Conservation (phyloP, 2,329 filamentous ascomycete species). For the Penicillium griseofulvum region DNA sequence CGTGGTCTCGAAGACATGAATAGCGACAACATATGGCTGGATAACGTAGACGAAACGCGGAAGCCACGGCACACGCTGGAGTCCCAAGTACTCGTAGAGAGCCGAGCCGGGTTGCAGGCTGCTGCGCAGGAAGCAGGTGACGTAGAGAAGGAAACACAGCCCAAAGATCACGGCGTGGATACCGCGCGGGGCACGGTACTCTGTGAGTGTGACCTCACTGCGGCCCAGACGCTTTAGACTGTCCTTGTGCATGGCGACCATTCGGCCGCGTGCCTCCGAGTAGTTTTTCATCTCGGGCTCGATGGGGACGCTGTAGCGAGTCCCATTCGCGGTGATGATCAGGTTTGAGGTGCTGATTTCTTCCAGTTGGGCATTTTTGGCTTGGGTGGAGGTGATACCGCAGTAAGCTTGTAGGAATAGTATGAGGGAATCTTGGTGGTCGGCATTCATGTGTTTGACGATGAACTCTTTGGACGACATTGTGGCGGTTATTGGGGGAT, state of each 20-base stretch:
- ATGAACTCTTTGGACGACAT: slow-evolving; percentile 57
- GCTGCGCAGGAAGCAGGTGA: slow-evolving; percentile 50
- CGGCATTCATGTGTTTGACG: slow-evolving; percentile 81
- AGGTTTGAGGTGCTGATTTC: slow-evolving; percentile 66
- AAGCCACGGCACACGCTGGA: slow-evolving; percentile 59
- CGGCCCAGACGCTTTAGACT: slow-evolving; percentile 61
- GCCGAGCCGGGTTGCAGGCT: slow-evolving; percentile 54
- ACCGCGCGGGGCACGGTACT: slow-evolving; percentile 51
- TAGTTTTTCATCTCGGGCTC: slow-evolving; percentile 67
- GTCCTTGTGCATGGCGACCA: slow-evolving; percentile 70
- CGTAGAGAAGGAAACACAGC: slow-evolving; percentile 55
- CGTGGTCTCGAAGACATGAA: slow-evolving; percentile 65
- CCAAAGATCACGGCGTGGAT: slow-evolving; percentile 55
- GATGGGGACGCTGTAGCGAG: slow-evolving; percentile 58
- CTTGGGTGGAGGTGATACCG: slow-evolving; percentile 54
- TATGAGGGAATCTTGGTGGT: slow-evolving; percentile 71
- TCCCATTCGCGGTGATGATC: slow-evolving; percentile 55
- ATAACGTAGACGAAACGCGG: slow-evolving; percentile 57
- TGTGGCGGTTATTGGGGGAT: slow-evolving; percentile 7
- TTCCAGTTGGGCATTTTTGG: slow-evolving; percentile 59
- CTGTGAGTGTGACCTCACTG: slow-evolving; percentile 55
- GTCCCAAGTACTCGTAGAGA: slow-evolving; percentile 49
- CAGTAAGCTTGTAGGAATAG: slow-evolving; percentile 75
- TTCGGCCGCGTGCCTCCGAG: slow-evolving; percentile 64
- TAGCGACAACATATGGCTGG: slow-evolving; percentile 58